Conservation (phyloP, 2,329 filamentous ascomycete species). For the Ophiocordyceps camponoti-leonardi region DNA sequence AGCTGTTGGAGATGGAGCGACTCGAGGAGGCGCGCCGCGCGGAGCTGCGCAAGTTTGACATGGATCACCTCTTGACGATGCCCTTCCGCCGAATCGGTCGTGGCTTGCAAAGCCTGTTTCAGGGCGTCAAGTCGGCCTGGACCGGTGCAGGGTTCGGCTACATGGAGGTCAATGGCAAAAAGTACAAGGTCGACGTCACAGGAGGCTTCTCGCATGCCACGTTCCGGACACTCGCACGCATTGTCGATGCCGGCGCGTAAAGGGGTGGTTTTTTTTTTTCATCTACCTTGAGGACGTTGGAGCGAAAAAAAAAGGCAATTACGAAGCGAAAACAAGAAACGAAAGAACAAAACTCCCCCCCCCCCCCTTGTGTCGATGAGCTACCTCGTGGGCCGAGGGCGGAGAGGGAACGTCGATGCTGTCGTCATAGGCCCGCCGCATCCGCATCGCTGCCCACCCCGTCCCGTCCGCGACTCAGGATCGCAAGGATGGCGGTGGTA, state of each 20-base stretch:
- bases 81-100: constrained; percentile 34
- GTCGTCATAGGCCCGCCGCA: neutral
- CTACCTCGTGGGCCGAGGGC: neutral
- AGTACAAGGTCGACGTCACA: constrained; percentile 40
- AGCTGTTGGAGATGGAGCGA: constrained; percentile 12
- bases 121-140: constrained; percentile 30
- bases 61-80: constrained; percentile 36
- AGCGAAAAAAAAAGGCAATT: neutral
- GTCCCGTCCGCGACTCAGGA: neutral
- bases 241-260: constrained; percentile 20
- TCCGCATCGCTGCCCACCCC: neutral
- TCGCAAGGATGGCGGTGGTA: neutral
- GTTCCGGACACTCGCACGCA: constrained; percentile 38
- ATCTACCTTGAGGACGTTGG: neutral
- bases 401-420: neutral
- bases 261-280: constrained; percentile 1
- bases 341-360: neutral
- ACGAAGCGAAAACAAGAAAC: neutral
- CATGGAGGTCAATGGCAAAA: constrained; percentile 26
- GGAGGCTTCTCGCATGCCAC: constrained; percentile 41
- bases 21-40: constrained; percentile 20
- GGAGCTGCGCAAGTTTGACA: constrained; percentile 30
- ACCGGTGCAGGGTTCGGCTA: constrained; percentile 38
- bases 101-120: constrained; percentile 23
- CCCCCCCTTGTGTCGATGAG: neutral